phyloP scores from a whole-genome alignment of 441 rosid species.

The Heliophila coronopifolia region DNA sequence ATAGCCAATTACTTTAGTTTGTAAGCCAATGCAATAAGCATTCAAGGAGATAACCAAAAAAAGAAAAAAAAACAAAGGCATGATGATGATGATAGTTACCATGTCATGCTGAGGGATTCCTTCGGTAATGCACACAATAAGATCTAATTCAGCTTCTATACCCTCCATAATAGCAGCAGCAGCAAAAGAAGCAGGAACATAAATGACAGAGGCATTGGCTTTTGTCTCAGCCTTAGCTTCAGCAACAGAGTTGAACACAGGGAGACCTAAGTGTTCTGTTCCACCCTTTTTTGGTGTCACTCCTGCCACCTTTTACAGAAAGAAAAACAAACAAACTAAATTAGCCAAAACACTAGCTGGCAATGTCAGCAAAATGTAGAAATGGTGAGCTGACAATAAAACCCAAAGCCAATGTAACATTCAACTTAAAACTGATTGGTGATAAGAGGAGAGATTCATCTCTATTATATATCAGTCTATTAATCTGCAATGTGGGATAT shows the following conservation, averaged over 20 bases:
- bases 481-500: no score
- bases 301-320: slow-evolving; percentile 63
- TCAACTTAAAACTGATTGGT: no score
- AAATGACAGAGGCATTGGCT: slow-evolving; percentile 88
- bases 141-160: slow-evolving; percentile 81
- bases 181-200: slow-evolving; percentile 94
- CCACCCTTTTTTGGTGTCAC: slow-evolving; percentile 99
- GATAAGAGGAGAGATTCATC: no score
- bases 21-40: background rate
- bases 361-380: background rate
- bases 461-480: no score
- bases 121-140: slow-evolving; percentile 88
- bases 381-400: no score
- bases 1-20: background rate
- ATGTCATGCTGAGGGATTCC: slow-evolving; percentile 97
- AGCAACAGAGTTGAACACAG: slow-evolving; percentile 87
- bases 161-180: slow-evolving; percentile 97
- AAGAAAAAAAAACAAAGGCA: background rate
- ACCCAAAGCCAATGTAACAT: background rate
- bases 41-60: background rate
- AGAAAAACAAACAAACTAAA: background rate
- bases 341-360: background rate
- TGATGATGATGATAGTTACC: slow-evolving; percentile 37
- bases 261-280: slow-evolving; percentile 93
- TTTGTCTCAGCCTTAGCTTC: slow-evolving; percentile 92